Base-by-base conservation (phyloP, 805 yeast species). In the Candida corydali region DNA sequence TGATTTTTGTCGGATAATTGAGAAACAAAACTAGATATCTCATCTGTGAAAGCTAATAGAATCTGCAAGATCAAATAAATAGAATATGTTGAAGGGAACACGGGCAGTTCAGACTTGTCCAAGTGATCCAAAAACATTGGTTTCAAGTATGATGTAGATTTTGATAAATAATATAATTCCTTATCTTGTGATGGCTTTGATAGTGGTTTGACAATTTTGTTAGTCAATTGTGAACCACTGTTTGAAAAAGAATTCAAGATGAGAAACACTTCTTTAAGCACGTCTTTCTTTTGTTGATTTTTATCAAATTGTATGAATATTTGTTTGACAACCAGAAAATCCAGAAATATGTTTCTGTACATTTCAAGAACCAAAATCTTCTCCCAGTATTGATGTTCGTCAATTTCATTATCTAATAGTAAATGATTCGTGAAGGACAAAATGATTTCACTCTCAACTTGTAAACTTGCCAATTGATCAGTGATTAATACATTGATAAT, bases 71-170 rank as follows among this genome's bases (percentile, higher is more conserved):
- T 69, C 23, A 91, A 65, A 52, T 76, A 63, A 1, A 77, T 56
- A 40, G 63, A 41, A 39, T 93, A 89, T 0, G 82, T 72, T 5
- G 65, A 65, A 2, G 93, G 85, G 10, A 63, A 44, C 1, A 65
- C 50, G 0, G 96, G 96, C 0, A 96, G 80, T 18, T 85, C 94
- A 0, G 64, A 47, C 50, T 88, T 88, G 52, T 91, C 98, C 17
- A 93, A 67, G 36, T 81, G 74, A 38, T 91, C 96, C 20, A 89
- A 65, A 39, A 78, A 72, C 10, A 78, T 62, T 0, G 80, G 66
- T 45, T 78, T 75, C 32, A 73, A 57, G 2, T 65, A 51, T 0
- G 85, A 73, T 8, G 54, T 55, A 3, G 63, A 57, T 11, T 57
- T 52, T 0, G 79, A 68, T 19, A 80, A 58, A 24, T 44, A 39